Percentiles rank a stretch among this genome's conserved stretches.
Evolutionary conservation across 192 early-diverging fungal species (phyloP).

Genomic region (Coemansia sp.): DNA sequence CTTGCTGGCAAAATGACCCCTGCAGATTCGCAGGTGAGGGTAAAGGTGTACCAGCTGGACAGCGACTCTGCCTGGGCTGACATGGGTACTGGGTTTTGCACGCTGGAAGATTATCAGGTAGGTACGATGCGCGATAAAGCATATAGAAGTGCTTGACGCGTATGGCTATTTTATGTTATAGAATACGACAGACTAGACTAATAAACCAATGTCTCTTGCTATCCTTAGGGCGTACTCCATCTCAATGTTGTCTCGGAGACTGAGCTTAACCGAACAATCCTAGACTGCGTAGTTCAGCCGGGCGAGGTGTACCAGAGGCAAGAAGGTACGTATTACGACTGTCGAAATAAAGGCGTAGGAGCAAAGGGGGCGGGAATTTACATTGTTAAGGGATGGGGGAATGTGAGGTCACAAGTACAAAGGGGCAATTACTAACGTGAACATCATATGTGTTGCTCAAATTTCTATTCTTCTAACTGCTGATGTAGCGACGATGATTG

Average conservation of each 20-base stretch:
- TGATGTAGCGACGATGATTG: slow-evolving; percentile 81
- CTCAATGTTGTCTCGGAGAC: slow-evolving; percentile 65
- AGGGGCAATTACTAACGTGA: too few relatives aligned
- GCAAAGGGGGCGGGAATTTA: too few relatives aligned
- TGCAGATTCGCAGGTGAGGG: slow-evolving; percentile 59
- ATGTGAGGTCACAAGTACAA: too few relatives aligned
- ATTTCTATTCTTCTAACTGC: slow-evolving; percentile 2
- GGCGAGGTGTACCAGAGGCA: slow-evolving; percentile 78
- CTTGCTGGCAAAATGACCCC: slow-evolving; percentile 23
- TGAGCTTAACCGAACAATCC: slow-evolving; percentile 54
- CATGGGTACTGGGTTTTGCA: slow-evolving; percentile 81
- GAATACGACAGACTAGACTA: not conserved
- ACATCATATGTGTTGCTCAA: not conserved
- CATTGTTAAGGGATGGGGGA: too few relatives aligned
- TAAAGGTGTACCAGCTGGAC: slow-evolving; percentile 83
- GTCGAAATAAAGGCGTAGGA: too few relatives aligned
- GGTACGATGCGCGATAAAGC: too few relatives aligned
- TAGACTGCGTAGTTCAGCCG: slow-evolving; percentile 72
- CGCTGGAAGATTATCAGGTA: slow-evolving; percentile 65
- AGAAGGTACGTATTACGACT: slow-evolving; percentile 62
- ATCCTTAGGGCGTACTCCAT: slow-evolving; percentile 54
- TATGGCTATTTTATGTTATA: too few relatives aligned
- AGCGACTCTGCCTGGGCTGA: slow-evolving; percentile 73
- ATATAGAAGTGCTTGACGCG: too few relatives aligned
- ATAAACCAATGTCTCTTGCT: not conserved